Evolutionary conservation across 192 early-diverging fungal genomes (phyloP), one percentile per base, ranked within the genome.

Genomic region (Backusella mclennaniae): DNA sequence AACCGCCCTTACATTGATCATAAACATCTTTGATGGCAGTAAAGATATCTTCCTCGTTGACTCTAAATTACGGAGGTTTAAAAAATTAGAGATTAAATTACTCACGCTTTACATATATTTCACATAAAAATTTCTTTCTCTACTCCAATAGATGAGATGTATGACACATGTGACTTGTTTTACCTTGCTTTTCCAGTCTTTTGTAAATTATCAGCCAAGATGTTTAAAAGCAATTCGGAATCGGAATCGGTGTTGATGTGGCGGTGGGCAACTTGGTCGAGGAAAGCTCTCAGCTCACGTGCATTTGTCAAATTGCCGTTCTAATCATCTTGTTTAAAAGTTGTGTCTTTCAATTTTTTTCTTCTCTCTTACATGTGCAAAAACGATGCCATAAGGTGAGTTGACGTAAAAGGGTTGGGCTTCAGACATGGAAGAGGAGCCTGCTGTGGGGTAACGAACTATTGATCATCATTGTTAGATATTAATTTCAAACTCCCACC

Each of bases 161-260:
- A 71, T 71, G 70, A 71, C 42, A 41, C 70, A 71, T 71, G 70
- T 71, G 70, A 49, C 44, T 21, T 44, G 15, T 9, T 59, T 75
- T 84, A 92, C 91, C 92, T 84, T 81, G 95, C 92, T 87, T 99
- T 99, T 82, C 95, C 96, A 7, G 96, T 98, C 86, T 95, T 89
- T 77, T 99, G 98, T 77, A 99, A 87, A 86, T 99, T 92, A 85
- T 98, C 90, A 71, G 96, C 98, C 81, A 99, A 94, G 75, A 99
- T 94, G 87, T 99, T 99, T 49, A 99, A 89, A 76, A 99, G 88
- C 52, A 99, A 82, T 87, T 99, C 98, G 63, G 97, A 98, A 87
- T 99, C 98, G 5, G 98, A 99, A 79, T 99, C 97, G 12, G 98
- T 99, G 86, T 99, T 99, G 87, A 99, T 98, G 82, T 99, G 98